Conservation (phyloP, 176 grass and related monocot species). For the Pontederia crassipes region DNA sequence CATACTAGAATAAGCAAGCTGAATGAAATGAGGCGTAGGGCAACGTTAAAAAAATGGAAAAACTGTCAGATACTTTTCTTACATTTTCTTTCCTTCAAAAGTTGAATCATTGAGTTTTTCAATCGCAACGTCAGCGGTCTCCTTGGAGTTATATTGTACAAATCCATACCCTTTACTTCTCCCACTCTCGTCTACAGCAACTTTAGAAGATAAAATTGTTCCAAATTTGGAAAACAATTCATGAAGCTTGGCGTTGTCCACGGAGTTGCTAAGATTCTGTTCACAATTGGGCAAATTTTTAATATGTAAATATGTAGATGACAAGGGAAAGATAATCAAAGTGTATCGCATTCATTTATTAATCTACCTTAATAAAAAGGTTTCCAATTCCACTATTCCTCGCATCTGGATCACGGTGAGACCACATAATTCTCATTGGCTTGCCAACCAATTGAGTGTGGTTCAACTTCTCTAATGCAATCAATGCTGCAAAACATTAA, state of each 20-base stretch:
- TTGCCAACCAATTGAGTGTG: slow-evolving; percentile 49
- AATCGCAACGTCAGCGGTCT: slow-evolving; percentile 46
- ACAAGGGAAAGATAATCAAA: too few species aligned
- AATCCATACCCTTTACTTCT: slow-evolving; percentile 60
- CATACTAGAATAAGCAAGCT: too few species aligned
- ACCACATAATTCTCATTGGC: slow-evolving; percentile 83
- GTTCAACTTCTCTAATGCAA: slow-evolving; percentile 52
- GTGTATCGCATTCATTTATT: too few species aligned
- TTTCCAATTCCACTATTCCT: slow-evolving; percentile 67
- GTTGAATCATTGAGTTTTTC: slow-evolving; percentile 36
- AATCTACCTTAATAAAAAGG: slow-evolving; percentile 80
- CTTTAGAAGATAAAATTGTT: slow-evolving; percentile 72
- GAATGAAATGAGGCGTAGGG: not conserved
- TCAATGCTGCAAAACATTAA: slow-evolving; percentile 22
- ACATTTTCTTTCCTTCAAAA: slow-evolving; percentile 44
- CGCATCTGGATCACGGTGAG: slow-evolving; percentile 47
- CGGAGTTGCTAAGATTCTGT: slow-evolving; percentile 47
- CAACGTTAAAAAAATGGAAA: not conserved
- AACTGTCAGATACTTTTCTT: slow-evolving; percentile 3
- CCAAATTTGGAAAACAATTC: slow-evolving; percentile 62
- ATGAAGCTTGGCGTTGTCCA: slow-evolving; percentile 44
- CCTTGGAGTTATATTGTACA: slow-evolving; percentile 57
- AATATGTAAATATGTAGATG: too few species aligned
- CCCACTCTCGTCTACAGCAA: slow-evolving; percentile 46
- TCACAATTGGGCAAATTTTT: too few species aligned